Evolutionary conservation across 2,329 filamentous ascomycete species (phyloP), one percentile per base, ranked within the genome.

Genomic region (Apiospora aurea): DNA sequence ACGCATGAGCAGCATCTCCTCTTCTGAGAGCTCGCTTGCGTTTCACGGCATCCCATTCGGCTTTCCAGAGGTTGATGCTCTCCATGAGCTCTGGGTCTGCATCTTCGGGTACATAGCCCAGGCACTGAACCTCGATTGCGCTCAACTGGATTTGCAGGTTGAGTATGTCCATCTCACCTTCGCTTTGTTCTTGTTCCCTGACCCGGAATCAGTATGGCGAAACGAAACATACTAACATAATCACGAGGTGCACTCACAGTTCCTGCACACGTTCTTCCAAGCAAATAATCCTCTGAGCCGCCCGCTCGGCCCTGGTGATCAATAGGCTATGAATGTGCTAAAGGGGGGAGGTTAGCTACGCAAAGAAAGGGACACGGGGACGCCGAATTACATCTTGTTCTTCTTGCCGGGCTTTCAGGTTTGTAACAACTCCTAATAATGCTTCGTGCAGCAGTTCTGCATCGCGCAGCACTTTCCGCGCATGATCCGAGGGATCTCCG

Each of bases 301-400:
- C 86, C 49, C 84, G 84, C 78, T 91, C 87, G 72, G 88, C 86
- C 73, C 89, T 86, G 57, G 86, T 86, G 70, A 90, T 85, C 29
- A 92, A 86, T 44, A 92, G 80, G 34, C 85, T 85, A 76, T 92
- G 90, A 72, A 93, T 90, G 75, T 91, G 89, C 84, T 90, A 75
- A 43, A 70, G 67, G 66, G 73, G 14, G 21, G 77, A 71, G 84
- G 74, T 75, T 76, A 70, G 18, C 29, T 2, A 70, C 16, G 38
- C 29, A 1, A 41, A 21, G 16, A 18, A 44, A 14, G 67, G 41
- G 41, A 46, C 10, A 71, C n/a, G 66, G 29, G 6, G 69, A 57
- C 69, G 64, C 44, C 64, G 71, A 77, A 83, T 81, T 80, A 86
- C 89, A 79, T 90, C 86, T 61, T 88, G 87, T 79, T 92, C 90